Conservation (phyloP, 2,329 filamentous ascomycete genomes). For the Gremmenia infestans region DNA sequence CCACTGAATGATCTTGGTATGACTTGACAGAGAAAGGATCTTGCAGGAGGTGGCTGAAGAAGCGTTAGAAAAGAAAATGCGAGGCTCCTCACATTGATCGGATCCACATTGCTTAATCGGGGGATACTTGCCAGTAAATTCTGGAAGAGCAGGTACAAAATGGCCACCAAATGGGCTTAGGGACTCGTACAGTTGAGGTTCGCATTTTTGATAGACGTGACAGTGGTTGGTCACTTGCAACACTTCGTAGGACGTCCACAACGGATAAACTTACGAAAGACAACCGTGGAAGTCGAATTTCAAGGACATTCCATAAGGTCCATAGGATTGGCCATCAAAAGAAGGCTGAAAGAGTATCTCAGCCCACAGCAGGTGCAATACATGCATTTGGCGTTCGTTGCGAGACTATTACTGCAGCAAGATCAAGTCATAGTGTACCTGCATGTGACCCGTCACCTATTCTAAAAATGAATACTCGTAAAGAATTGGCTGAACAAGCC, state of each 20-base stretch:
- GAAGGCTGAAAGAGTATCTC: neutral
- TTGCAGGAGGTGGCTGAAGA: neutral
- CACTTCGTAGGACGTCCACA: neutral
- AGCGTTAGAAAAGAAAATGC: slow-evolving; percentile 3
- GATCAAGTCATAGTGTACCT: neutral
- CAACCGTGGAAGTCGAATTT: neutral
- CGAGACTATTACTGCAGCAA: slow-evolving; percentile 5
- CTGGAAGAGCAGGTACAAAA: neutral
- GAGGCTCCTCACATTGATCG: neutral
- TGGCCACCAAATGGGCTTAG: neutral
- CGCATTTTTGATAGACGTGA: slow-evolving; percentile 22
- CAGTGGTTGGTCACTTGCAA: slow-evolving; percentile 17
- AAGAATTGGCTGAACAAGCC: slow-evolving; percentile 13
- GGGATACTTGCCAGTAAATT: neutral
- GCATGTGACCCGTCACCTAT: slow-evolving; percentile 15
- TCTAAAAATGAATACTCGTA: slow-evolving; percentile 4
- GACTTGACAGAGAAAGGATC: slow-evolving; percentile 8
- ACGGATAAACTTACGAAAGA: neutral
- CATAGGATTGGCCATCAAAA: slow-evolving; percentile 7
- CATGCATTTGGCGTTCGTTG: slow-evolving; percentile 10
- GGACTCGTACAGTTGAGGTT: slow-evolving; percentile 7
- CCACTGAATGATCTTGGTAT: slow-evolving; percentile 11
- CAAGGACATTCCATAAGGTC: neutral
- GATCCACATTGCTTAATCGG: slow-evolving; percentile 5
- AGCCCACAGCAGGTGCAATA: neutral